Percentiles rank a stretch among this genome's conserved stretches.
These are phyloP conservation scores for Backusella tuberculispora DNA, from an alignment of 192 early-diverging fungal species.

Conservation along the genomic window DNA sequence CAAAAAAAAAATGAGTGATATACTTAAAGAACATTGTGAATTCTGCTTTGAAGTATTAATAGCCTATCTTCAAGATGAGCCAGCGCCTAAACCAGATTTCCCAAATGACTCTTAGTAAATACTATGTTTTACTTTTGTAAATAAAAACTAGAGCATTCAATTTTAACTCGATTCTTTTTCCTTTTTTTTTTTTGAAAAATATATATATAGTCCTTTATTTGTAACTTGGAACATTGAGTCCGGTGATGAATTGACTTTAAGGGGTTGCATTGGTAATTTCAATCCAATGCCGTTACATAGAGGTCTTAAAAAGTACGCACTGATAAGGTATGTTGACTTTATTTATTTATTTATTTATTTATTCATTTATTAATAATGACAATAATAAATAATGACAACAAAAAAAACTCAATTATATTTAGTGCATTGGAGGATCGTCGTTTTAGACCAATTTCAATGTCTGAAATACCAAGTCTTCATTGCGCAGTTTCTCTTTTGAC, in stretches of 20 bases:
- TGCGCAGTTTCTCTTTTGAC: constrained; percentile 88
- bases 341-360: neutral
- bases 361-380: constrained; percentile 17
- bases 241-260: constrained; percentile 55
- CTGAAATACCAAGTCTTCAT: constrained; percentile 67
- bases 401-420: neutral
- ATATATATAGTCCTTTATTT: constrained; percentile 69
- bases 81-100: constrained; percentile 53
- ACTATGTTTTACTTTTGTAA: neutral
- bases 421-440: constrained; percentile 83
- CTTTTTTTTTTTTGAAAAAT: neutral
- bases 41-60: constrained; percentile 84
- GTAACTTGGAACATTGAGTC: constrained; percentile 74
- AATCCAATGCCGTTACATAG: constrained; percentile 63
- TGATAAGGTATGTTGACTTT: constrained; percentile 59
- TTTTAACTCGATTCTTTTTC: neutral
- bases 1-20: constrained; percentile 26
- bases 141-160: neutral
- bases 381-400: neutral
- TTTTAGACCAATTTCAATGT: constrained; percentile 75
- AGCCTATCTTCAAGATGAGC: constrained; percentile 56
- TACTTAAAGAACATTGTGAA: constrained; percentile 64
- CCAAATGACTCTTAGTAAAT: constrained; percentile 63
- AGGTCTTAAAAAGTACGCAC: constrained; percentile 81
- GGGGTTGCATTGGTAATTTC: constrained; percentile 97